These are phyloP conservation scores for Trypanosoma congolense DNA, from an alignment of 208 protist genomes.

Conservation along the genomic window DNA sequence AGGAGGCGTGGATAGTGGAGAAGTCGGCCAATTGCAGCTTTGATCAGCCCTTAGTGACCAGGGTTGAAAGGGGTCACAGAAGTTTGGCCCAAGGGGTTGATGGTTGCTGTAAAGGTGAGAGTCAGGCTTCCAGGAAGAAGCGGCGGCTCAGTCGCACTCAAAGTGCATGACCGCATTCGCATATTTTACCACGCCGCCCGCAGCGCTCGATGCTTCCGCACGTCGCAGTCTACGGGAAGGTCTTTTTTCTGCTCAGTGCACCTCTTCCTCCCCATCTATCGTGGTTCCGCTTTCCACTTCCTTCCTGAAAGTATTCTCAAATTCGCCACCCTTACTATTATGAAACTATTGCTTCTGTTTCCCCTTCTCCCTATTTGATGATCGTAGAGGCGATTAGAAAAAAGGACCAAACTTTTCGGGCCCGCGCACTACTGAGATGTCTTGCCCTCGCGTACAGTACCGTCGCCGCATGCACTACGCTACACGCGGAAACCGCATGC, in stretches of 20 bases:
- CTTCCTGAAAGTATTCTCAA: slow-evolving; percentile 1
- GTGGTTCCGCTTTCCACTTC: background rate
- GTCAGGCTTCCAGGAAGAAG: background rate
- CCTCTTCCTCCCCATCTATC: background rate
- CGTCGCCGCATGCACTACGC: slow-evolving; percentile 71
- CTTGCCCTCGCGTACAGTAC: slow-evolving; percentile 62
- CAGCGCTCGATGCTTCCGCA: background rate
- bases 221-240: too few species aligned
- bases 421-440: slow-evolving; percentile 33
- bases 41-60: slow-evolving; percentile 3
- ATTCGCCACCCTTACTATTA: background rate
- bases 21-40: background rate
- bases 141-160: background rate
- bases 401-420: too few species aligned
- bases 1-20: slow-evolving; percentile 29
- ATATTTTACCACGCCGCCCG: background rate
- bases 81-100: background rate
- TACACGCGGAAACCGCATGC: slow-evolving; percentile 63
- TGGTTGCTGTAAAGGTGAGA: slow-evolving; percentile 13
- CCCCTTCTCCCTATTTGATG: slow-evolving; percentile 4
- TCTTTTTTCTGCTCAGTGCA: background rate
- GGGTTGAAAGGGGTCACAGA: background rate
- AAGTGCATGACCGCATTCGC: background rate
- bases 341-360: slow-evolving; percentile 3
- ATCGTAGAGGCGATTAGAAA: slow-evolving; percentile 4